phyloP scores from a whole-genome alignment of 257 asterid species.

The Solanum sitiens region DNA sequence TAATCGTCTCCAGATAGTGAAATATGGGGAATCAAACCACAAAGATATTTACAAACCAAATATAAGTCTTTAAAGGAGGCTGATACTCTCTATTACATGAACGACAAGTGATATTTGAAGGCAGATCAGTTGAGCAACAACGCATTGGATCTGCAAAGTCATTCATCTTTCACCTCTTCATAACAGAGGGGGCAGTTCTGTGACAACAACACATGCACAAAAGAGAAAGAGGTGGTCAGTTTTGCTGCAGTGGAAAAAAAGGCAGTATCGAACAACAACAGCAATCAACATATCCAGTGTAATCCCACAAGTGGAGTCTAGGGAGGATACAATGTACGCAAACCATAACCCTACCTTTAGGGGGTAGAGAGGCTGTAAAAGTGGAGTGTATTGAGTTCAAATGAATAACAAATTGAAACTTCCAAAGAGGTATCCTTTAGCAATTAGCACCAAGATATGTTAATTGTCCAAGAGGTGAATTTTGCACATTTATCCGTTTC shows the following conservation, averaged over 20 bases:
- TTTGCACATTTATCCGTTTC: not conserved
- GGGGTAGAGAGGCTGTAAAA: not conserved
- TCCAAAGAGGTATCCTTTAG: not conserved
- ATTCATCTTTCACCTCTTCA: slow-evolving; percentile 61
- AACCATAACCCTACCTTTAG: not conserved
- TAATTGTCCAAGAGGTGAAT: not conserved
- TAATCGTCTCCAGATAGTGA: not conserved
- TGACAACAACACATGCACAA: not conserved
- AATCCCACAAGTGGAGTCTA: not conserved
- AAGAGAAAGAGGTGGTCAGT: not conserved
- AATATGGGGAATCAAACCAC: not conserved
- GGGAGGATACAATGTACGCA: not conserved
- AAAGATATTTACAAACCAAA: slow-evolving; percentile 2
- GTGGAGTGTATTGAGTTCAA: not conserved
- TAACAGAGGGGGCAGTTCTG: slow-evolving; percentile 86
- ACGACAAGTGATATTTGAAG: not conserved
- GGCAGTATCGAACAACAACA: not conserved
- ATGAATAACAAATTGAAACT: not conserved
- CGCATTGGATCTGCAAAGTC: not conserved
- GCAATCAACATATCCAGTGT: not conserved
- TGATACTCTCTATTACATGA: not conserved
- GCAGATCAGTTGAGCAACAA: not conserved
- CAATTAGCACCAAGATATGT: not conserved
- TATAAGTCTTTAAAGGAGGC: not conserved
- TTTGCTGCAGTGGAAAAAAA: not conserved